Conservation (phyloP, 1,284 basidiomycete genomes). For the Moesziomyces globuligerus region DNA sequence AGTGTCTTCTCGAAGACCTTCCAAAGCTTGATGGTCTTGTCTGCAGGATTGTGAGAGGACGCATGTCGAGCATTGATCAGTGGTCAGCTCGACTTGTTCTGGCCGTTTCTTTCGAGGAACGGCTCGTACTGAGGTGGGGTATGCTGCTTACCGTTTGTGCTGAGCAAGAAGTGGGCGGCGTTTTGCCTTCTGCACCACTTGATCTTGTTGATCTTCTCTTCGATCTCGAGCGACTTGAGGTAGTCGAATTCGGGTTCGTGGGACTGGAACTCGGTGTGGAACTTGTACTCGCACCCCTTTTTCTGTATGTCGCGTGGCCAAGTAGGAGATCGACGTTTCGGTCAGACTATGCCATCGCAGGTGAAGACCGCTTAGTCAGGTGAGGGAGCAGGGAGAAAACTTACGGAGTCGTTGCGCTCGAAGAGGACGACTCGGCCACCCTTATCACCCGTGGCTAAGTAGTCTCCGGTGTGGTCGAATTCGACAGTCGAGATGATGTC, state of each 20-base stretch:
- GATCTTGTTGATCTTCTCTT: constrained; percentile 99
- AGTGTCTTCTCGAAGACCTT: constrained; percentile 99
- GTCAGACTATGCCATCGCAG: too few relatives aligned
- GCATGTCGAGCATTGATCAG: constrained; percentile 74
- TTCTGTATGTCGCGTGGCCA: constrained; percentile 71
- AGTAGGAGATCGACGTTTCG: not conserved
- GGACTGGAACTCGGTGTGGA: constrained; percentile 99
- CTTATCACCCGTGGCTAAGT: constrained; percentile 99
- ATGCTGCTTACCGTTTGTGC: constrained; percentile 82
- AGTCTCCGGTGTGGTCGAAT: constrained; percentile 99
- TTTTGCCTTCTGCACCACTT: constrained; percentile 99
- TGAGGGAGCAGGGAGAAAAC: constrained; percentile 65
- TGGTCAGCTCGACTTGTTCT: too few relatives aligned
- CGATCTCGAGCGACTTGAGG: constrained; percentile 98
- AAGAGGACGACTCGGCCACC: constrained; percentile 97
- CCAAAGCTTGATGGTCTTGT: constrained; percentile 99
- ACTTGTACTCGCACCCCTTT: constrained; percentile 99
- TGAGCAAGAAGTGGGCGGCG: constrained; percentile 93
- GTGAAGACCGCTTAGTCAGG: not conserved
- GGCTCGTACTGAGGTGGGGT: too few relatives aligned
- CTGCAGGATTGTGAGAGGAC: constrained; percentile 73
- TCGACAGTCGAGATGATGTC: constrained; percentile 82
- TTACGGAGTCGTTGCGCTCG: constrained; percentile 94
- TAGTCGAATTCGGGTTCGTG: constrained; percentile 99
- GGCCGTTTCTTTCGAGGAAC: too few relatives aligned